phyloP scores from a whole-genome alignment of 352 stramenopile genomes.

The Globisporangium rhizosaccharum region DNA sequence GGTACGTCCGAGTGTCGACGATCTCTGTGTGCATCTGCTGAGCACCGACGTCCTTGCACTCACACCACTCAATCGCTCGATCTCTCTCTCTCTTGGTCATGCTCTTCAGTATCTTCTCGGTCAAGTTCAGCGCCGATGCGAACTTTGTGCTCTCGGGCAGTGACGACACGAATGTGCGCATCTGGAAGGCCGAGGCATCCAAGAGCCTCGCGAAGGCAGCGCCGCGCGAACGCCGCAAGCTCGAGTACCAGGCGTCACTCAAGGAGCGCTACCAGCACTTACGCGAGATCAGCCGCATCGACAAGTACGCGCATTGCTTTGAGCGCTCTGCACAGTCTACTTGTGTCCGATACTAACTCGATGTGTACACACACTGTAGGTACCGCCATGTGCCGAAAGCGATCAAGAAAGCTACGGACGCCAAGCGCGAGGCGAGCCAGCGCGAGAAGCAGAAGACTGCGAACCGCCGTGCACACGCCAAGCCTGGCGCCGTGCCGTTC shows the following conservation, averaged over 20 bases:
- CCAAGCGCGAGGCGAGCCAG: conserved; percentile 75
- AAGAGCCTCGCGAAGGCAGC: conserved; percentile 90
- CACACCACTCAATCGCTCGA: not conserved
- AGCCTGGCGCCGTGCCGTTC: conserved; percentile 65
- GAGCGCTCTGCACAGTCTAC: conserved; percentile 8
- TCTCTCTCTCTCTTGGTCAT: not conserved
- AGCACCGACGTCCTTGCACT: not conserved
- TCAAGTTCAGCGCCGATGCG: conserved; percentile 83
- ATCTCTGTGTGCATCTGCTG: not conserved
- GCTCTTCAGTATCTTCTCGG: conserved; percentile 60
- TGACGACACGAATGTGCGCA: conserved; percentile 98
- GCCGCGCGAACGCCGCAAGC: conserved; percentile 83
- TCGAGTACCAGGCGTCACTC: conserved; percentile 96
- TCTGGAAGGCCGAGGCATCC: conserved; percentile 97
- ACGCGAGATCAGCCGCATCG: conserved; percentile 93
- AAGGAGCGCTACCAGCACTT: conserved; percentile 94
- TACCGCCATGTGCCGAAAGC: conserved; percentile 95
- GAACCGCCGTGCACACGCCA: conserved; percentile 79
- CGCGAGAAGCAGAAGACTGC: conserved; percentile 84
- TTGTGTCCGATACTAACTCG: no score
- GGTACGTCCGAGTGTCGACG: conserved; percentile 29
- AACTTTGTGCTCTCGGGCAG: conserved; percentile 98
- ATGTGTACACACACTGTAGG: conserved; percentile 22
- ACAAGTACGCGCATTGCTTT: conserved; percentile 48
- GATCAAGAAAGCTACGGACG: conserved; percentile 95